Percentiles rank a stretch among this genome's conserved stretches.
phyloP scores from a whole-genome alignment of 164 flowering plant species.

The Taxillus chinensis region DNA sequence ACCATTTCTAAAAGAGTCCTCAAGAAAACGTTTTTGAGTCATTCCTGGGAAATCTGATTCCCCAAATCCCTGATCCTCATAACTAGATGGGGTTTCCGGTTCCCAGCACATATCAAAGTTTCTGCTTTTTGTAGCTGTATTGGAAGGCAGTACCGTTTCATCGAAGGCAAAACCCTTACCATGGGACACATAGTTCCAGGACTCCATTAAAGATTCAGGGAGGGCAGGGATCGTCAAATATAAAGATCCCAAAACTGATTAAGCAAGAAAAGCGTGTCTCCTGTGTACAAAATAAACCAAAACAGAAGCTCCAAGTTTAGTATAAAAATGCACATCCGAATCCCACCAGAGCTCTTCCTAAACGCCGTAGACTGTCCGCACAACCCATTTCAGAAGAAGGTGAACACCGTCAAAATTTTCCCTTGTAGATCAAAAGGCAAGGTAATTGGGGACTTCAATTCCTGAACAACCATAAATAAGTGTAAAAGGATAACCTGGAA shows the following conservation, averaged over 20 bases:
- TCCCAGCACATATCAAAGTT: slow-evolving; percentile 20
- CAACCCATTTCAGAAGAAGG: no score
- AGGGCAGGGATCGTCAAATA: not conserved
- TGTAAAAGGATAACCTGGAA: no score
- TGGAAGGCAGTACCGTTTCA: not conserved
- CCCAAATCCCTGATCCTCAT: not conserved
- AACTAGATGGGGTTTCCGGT: not conserved
- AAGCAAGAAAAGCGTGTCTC: not conserved
- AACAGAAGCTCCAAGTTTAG: no score
- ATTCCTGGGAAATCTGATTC: slow-evolving; percentile 1
- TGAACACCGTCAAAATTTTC: no score
- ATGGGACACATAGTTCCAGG: slow-evolving; percentile 39
- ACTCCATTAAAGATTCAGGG: slow-evolving; percentile 27
- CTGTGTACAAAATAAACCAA: not conserved
- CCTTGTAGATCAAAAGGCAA: not conserved
- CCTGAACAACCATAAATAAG: not conserved
- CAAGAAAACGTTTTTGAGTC: not conserved
- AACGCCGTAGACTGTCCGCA: no score
- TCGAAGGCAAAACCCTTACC: slow-evolving; percentile 24
- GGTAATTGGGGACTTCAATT: not conserved
- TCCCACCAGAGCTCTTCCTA: no score
- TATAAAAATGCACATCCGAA: no score
- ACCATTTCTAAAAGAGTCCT: not conserved
- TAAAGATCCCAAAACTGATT: not conserved
- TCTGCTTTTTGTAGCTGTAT: not conserved